Evolutionary conservation across 2,329 filamentous ascomycete genomes (phyloP), one percentile per base, ranked within the genome.

Genomic region (Alternaria arbusti): DNA sequence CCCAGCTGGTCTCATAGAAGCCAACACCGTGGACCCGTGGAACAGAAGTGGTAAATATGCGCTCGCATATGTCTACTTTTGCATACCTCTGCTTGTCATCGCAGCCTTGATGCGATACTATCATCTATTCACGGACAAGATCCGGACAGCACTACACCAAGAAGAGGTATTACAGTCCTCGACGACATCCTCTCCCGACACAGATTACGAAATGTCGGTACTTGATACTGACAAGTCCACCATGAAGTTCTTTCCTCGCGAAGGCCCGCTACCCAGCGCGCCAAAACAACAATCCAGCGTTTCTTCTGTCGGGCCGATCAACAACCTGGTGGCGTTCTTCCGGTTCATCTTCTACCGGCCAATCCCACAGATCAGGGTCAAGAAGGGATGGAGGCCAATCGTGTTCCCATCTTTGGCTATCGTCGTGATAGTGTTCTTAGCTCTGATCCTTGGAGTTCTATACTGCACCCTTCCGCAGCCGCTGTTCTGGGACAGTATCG

Each of bases 51-150:
- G 91, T 47, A 96, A 97, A 82, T 97, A 97, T 82, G 93, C 87
- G 3, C 82, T 93, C 55, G 93, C 91, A 61, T 97, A 93, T 89
- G 93, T 95, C 13, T 97, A 96, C 80, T 96, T 97, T 74, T 89
- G 91, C 56, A 79, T 96, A 52, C 88, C 90, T 54, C 79, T 97
- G 63, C 85, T 94, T 67, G 86, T 87, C 26, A 73, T 88, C 57
- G 89, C 94, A 5, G 82, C 91, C 11, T 74, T 90, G 11, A 84
- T 95, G 76, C 89, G 93, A 69, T 86, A 92, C 76, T 97, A 94
- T 85, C 91, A 97, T 80, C 90, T 91, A 70, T 97, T 93, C 90
- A 93, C 94, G 72, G 94, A 97, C 83, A 96, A 96, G 82, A 93
- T 97, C 69, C 89, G 94, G 70, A 92, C 94, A 70, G 94, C 93